Conservation (phyloP, 768 basidiomycete genomes). For the Gymnopilus junonius region DNA sequence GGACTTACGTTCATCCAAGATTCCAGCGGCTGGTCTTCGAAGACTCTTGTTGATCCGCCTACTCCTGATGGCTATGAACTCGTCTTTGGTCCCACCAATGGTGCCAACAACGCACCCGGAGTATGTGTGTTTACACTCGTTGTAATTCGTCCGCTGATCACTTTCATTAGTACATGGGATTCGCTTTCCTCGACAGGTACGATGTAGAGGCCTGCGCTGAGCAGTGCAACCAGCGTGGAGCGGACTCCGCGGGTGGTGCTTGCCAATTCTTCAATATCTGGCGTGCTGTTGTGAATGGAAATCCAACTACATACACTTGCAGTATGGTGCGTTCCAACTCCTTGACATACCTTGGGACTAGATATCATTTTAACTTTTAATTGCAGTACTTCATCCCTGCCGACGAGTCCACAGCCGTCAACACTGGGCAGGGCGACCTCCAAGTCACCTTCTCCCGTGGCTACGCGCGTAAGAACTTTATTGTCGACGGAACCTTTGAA, state of each 20-base stretch:
- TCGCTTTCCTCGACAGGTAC: conserved; percentile 51
- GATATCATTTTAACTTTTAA: not conserved
- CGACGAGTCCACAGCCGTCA: conserved; percentile 48
- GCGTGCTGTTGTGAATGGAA: conserved; percentile 49
- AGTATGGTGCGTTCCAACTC: conserved; percentile 41
- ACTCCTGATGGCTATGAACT: conserved; percentile 48
- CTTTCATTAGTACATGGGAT: conserved; percentile 50
- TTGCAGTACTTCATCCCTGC: conserved; percentile 48
- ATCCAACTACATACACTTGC: conserved; percentile 54
- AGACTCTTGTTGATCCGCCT: conserved; percentile 41
- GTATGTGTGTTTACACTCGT: conserved; percentile 29
- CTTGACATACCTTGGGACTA: not conserved
- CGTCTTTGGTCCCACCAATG: conserved; percentile 48
- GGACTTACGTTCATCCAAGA: conserved; percentile 47
- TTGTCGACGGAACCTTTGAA: conserved; percentile 51
- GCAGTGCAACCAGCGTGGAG: conserved; percentile 46
- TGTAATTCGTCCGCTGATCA: not conserved
- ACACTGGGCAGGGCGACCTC: conserved; percentile 51
- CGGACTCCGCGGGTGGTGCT: conserved; percentile 45
- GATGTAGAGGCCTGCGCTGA: conserved; percentile 49
- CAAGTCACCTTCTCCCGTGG: conserved; percentile 51
- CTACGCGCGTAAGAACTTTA: conserved; percentile 42
- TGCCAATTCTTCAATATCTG: conserved; percentile 61
- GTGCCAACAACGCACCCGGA: conserved; percentile 51
- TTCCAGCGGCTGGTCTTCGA: conserved; percentile 44